Evolutionary conservation across 129 eudicot genomes (phyloP).

Genomic region (Escallonia rubra): DNA sequence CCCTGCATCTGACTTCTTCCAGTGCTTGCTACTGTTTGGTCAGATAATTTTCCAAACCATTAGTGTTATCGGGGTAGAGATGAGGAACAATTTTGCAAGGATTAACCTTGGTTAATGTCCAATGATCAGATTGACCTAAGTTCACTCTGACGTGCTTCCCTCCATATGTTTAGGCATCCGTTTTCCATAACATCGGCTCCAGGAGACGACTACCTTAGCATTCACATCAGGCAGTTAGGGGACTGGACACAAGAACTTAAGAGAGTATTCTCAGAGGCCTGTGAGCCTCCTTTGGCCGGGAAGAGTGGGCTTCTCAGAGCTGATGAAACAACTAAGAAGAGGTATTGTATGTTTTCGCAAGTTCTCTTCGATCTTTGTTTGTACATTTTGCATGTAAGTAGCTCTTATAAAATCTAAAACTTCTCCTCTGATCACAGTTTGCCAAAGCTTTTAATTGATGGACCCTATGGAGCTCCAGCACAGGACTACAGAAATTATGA

Average conservation of each 20-base stretch:
- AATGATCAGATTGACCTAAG: neutral
- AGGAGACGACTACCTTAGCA: constrained; percentile 78
- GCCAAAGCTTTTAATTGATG: constrained; percentile 88
- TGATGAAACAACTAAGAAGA: constrained; percentile 77
- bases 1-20: neutral
- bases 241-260: constrained; percentile 96
- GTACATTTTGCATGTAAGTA: neutral
- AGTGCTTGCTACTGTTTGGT: neutral
- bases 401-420: neutral
- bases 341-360: constrained; percentile 43
- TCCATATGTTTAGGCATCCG: constrained; percentile 62
- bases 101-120: neutral
- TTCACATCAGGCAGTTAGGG: constrained; percentile 88
- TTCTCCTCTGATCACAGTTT: constrained; percentile 43
- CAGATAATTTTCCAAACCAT: neutral
- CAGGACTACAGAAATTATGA: constrained; percentile 92
- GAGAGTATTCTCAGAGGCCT: constrained; percentile 75
- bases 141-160: constrained; percentile 4
- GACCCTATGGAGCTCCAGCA: constrained; percentile 99
- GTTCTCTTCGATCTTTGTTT: neutral
- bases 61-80: neutral
- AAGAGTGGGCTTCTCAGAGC: constrained; percentile 95
- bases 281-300: constrained; percentile 76
- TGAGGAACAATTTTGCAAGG: no score
- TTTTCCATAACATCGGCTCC: constrained; percentile 98